Conservation (phyloP, 257 asterid species). For the Ligustrum vulgare region DNA sequence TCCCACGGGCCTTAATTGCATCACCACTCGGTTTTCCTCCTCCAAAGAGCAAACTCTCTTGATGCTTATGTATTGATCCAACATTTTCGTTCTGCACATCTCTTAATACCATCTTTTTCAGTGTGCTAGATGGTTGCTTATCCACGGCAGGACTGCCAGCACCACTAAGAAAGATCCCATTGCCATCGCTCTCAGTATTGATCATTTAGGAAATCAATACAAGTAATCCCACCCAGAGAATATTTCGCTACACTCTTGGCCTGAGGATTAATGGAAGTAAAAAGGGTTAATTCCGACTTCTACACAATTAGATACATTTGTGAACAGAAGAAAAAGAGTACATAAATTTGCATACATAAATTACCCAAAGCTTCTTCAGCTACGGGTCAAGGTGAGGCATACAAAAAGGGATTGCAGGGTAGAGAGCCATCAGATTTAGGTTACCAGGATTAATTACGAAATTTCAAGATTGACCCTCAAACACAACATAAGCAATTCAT, state of each 20-base stretch:
- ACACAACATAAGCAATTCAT: neutral
- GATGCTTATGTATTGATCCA: constrained; percentile 43
- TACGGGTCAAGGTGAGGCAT: neutral
- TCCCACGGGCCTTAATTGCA: constrained; percentile 63
- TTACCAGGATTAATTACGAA: too few species aligned
- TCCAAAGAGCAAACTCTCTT: constrained; percentile 42
- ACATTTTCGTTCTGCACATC: constrained; percentile 80
- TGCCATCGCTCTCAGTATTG: constrained; percentile 44
- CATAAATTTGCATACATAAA: neutral
- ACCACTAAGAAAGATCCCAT: constrained; percentile 38
- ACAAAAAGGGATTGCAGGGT: neutral
- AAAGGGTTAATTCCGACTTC: constrained; percentile 9
- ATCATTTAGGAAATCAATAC: constrained; percentile 41
- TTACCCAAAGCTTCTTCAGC: neutral
- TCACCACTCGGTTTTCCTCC: constrained; percentile 51
- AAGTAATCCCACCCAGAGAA: constrained; percentile 9
- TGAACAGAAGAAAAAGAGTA: neutral
- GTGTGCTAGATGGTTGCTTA: constrained; percentile 45
- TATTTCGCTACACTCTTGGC: constrained; percentile 16
- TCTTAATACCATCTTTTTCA: constrained; percentile 73
- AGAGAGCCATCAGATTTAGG: neutral
- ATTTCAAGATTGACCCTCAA: neutral
- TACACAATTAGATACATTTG: constrained; percentile 5
- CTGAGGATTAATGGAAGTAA: constrained; percentile 26
- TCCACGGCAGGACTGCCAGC: constrained; percentile 42